Conservation (phyloP, 2,329 filamentous ascomycete genomes). For the Paraphoma sp. region DNA sequence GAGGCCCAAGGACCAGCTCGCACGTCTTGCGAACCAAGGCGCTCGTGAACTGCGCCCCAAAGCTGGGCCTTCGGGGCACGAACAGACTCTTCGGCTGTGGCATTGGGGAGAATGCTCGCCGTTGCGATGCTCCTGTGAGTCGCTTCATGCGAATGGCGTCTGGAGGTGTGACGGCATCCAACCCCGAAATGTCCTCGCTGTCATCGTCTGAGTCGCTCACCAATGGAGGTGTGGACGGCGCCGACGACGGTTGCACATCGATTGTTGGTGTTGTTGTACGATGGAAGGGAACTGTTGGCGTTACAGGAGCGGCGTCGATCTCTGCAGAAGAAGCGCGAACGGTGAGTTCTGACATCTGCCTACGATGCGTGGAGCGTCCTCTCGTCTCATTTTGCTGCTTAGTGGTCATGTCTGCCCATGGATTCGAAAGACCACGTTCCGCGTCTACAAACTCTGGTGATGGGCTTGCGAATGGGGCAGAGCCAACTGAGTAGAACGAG, state of each 20-base stretch:
- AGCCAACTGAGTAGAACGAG: slow-evolving; percentile 46
- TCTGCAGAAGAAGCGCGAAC: slow-evolving; percentile 33
- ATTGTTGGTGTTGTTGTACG: slow-evolving; percentile 23
- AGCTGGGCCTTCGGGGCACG: slow-evolving; percentile 55
- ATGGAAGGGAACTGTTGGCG: slow-evolving; percentile 29
- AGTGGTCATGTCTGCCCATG: slow-evolving; percentile 27
- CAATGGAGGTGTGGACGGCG: slow-evolving; percentile 55
- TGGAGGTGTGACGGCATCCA: slow-evolving; percentile 50
- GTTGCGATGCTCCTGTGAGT: slow-evolving; percentile 61
- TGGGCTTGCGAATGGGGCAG: slow-evolving; percentile 29
- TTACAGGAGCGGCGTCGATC: slow-evolving; percentile 20
- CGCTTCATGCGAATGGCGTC: slow-evolving; percentile 45
- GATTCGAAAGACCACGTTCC: slow-evolving; percentile 34
- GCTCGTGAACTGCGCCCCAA: slow-evolving; percentile 48
- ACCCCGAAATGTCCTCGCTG: slow-evolving; percentile 47
- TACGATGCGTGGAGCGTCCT: slow-evolving; percentile 42
- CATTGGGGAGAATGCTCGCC: slow-evolving; percentile 69
- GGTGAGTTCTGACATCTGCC: slow-evolving; percentile 46
- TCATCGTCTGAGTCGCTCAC: slow-evolving; percentile 53
- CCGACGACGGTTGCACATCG: slow-evolving; percentile 34
- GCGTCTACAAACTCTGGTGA: slow-evolving; percentile 42
- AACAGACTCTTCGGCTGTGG: slow-evolving; percentile 73
- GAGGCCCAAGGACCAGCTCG: slow-evolving; percentile 79
- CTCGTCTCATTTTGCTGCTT: slow-evolving; percentile 22
- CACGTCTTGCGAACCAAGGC: slow-evolving; percentile 78